Percentiles rank a stretch among this genome's conserved stretches.
These are phyloP conservation scores for Cenchrus purpureus DNA, from an alignment of 176 grass and related monocot genomes.

Conservation along the genomic window DNA sequence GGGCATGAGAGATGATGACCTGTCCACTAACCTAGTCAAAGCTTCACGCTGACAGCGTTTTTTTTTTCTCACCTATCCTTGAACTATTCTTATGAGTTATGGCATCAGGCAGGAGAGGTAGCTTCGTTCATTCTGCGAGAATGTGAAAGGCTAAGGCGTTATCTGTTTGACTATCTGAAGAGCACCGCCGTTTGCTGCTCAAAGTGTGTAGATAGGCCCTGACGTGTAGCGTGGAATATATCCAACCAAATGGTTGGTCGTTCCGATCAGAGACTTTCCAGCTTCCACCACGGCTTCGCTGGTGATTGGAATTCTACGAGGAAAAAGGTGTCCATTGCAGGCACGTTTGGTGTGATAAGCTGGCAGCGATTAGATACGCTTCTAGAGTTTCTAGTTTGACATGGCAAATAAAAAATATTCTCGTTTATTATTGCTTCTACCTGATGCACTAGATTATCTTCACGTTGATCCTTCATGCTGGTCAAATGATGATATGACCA, in stretches of 20 bases:
- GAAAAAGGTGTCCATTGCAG: not conserved
- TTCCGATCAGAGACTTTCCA: not conserved
- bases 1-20: not conserved
- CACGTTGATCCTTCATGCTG: not conserved
- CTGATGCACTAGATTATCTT: not conserved
- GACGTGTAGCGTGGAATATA: slow-evolving; percentile 13
- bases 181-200: not conserved
- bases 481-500: not conserved
- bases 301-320: not conserved
- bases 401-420: not conserved
- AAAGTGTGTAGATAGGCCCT: not conserved
- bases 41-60: not conserved
- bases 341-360: not conserved
- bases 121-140: too few relatives aligned
- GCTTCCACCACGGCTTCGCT: not conserved
- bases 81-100: not conserved
- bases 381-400: not conserved
- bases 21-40: slow-evolving; percentile 3
- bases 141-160: slow-evolving; percentile 13
- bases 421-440: not conserved
- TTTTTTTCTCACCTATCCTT: not conserved
- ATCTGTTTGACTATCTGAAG: not conserved
- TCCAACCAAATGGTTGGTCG: not conserved
- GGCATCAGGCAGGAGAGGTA: not conserved
- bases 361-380: not conserved